phyloP scores from a whole-genome alignment of 441 rosid species.

The Gossypium trilobum region DNA sequence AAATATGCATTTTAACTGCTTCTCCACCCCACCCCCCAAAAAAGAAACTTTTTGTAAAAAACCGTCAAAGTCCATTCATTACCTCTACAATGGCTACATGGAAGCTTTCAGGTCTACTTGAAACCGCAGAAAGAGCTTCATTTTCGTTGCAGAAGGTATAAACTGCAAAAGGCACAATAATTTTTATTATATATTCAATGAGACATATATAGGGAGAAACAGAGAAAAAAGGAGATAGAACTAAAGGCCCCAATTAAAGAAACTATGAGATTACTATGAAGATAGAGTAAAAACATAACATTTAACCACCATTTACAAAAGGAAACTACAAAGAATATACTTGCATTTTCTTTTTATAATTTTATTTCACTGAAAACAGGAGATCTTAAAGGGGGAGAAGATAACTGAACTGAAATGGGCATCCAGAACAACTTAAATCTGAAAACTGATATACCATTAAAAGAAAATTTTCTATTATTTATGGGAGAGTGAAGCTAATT shows the following conservation, averaged over 20 bases:
- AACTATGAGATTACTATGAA: not conserved
- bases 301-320: not conserved
- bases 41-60: not conserved
- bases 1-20: not conserved
- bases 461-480: not conserved
- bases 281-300: not conserved
- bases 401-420: not conserved
- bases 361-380: not conserved
- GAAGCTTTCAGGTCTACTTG: constrained; percentile 51
- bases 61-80: constrained; percentile 13
- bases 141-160: constrained; percentile 56
- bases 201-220: not conserved
- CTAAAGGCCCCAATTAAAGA: constrained; percentile 1
- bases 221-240: not conserved
- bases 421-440: not conserved
- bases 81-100: constrained; percentile 89
- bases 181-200: not conserved
- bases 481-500: constrained; percentile 5
- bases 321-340: not conserved
- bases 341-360: not conserved
- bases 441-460: not conserved
- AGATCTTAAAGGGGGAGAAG: not conserved
- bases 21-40: not conserved
- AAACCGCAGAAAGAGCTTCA: constrained; percentile 64
- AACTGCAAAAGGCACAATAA: constrained; percentile 41